Base-by-base conservation (phyloP, 768 basidiomycete species). In the Kwoniella sp. region DNA sequence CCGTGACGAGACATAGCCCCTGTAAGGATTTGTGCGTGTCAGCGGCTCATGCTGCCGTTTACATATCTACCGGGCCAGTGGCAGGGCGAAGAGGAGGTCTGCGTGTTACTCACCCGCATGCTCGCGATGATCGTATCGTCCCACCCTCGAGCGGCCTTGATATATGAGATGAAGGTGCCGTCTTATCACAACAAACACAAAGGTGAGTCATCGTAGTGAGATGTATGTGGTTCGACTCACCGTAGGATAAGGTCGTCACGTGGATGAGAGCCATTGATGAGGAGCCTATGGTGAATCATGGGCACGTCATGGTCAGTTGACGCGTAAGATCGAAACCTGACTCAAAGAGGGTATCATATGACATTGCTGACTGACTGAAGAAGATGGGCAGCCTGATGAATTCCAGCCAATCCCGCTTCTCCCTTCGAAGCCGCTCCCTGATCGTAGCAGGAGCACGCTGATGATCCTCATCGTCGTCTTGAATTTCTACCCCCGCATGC, bases 91-190 rank as follows among this genome's bases (percentile, higher is more conserved):
- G 50, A 29, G 25, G 11, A 4, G 28, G 65, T n/a, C 30, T 22
- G 45, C 8, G 22, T 20, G 52, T 2, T 9, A 51, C 68, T 60
- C 58, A 63, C 64, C 37, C 77, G 63, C 76, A 77, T 79, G 30
- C 60, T 45, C 1, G 78, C 73, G 34, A 81, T 76, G 61, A 79
- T 76, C 7, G 69, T 61, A 58, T 81, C 78, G 48, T 75, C 73
- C 34, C 74, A 74, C 2, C 65, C 65, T 41, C 73, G 55, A 34
- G 75, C 78, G 0, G 73, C 65, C 48, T 81, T 79, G 70, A 81
- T 75, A 58, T 78, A 81, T 12, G 77, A 73, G 34, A 81, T 74
- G 66, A 81, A 78, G 37, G 78, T 77, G 1, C 78, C 78, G 47
- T 79, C 80, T 74, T 38, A 0, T 1, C 7, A 9, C 22, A 9